Evolutionary conservation across 2,329 filamentous ascomycete genomes (phyloP).

Genomic region (Colletotrichum coccodes): DNA sequence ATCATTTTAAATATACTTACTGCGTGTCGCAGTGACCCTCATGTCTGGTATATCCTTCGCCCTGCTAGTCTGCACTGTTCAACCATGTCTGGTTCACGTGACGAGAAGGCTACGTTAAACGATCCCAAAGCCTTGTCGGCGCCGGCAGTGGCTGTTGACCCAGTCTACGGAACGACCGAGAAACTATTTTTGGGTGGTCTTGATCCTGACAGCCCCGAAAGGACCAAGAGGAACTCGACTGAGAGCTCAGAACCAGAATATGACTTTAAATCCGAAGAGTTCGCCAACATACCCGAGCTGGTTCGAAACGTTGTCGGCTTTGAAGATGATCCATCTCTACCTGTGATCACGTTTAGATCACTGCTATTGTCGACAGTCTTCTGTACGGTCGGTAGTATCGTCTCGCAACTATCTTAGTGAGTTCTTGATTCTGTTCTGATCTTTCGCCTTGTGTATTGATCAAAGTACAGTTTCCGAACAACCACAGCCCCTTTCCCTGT

Average conservation of each 20-base stretch:
- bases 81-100: constrained; percentile 14
- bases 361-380: constrained; percentile 59
- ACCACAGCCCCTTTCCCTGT: constrained; percentile 68
- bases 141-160: constrained; percentile 5
- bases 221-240: not conserved
- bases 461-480: constrained; percentile 66
- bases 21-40: not conserved
- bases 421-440: accelerated
- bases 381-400: constrained; percentile 15
- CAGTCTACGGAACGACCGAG: constrained; percentile 13
- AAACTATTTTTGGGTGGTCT: constrained; percentile 15
- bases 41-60: not conserved
- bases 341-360: constrained; percentile 69
- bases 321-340: constrained; percentile 64
- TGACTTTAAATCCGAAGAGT: constrained; percentile 28
- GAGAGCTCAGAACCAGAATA: constrained; percentile 24
- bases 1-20: not conserved
- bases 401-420: constrained; percentile 27
- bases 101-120: not conserved
- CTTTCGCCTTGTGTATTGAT: constrained; percentile 33
- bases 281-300: constrained; percentile 28
- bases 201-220: not conserved
- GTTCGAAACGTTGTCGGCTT: constrained; percentile 68
- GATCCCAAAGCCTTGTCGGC: not conserved
- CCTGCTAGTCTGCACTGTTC: not conserved